Conservation (phyloP, 2,329 filamentous ascomycete genomes). For the Arthrobotrys entomopaga region DNA sequence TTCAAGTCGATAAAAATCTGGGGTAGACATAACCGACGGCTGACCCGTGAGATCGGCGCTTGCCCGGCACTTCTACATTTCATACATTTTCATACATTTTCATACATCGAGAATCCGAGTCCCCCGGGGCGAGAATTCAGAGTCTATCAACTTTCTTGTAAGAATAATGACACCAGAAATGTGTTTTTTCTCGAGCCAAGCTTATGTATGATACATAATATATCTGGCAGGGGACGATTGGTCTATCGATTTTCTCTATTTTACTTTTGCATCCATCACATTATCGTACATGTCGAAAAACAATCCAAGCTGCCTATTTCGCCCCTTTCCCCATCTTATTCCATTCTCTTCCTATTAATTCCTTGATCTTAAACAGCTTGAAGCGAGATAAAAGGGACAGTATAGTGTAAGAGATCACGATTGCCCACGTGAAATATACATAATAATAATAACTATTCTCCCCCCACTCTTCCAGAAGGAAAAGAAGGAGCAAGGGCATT, state of each 20-base stretch:
- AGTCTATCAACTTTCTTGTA: background rate
- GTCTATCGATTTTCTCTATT: constrained; percentile 13
- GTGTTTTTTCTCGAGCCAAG: background rate
- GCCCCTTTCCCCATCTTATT: background rate
- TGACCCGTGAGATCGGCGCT: constrained; percentile 2
- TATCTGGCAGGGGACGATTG: constrained; percentile 31
- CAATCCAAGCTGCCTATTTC: constrained; percentile 24
- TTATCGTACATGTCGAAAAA: constrained; percentile 40
- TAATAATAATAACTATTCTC: background rate
- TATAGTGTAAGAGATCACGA: constrained; percentile 11
- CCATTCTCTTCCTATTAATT: constrained; percentile 3
- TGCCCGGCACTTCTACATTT: background rate
- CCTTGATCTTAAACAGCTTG: constrained; percentile 10
- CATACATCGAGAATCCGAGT: background rate
- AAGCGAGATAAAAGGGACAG: constrained; percentile 12
- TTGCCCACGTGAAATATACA: constrained; percentile 36
- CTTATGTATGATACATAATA: background rate
- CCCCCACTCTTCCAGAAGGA: background rate
- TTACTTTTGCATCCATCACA: constrained; percentile 2
- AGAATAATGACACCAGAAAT: background rate
- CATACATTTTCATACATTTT: background rate
- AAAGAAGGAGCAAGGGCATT: constrained; percentile 18
- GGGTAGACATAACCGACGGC: too few species aligned
- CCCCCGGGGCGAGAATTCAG: background rate
- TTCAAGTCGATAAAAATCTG: background rate